A percentile compares a stretch with the other conserved stretches of the same genome.
Evolutionary conservation across 2,329 filamentous ascomycete genomes (phyloP).

Genomic region (Clarireedia homoeocarpa): DNA sequence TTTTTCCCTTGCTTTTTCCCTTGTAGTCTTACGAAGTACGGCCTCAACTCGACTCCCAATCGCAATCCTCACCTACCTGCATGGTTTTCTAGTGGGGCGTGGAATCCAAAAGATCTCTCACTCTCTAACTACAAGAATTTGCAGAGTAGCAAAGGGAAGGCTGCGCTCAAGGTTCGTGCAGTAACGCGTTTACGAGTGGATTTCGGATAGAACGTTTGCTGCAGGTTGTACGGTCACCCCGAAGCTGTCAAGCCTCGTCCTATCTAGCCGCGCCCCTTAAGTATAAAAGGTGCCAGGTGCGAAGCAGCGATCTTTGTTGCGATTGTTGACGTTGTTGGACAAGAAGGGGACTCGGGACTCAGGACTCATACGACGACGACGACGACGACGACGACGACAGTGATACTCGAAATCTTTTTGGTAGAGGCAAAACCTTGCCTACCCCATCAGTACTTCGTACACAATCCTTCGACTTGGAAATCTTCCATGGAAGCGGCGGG

Average conservation of each 20-base stretch:
- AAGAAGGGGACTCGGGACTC: no score
- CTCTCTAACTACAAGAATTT: neutral
- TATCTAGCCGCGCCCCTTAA: neutral
- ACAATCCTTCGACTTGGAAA: neutral
- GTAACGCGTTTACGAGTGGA: neutral
- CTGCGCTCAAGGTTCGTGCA: slow-evolving; percentile 7
- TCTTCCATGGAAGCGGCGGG: neutral
- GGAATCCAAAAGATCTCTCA: slow-evolving; percentile 5
- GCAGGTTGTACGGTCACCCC: slow-evolving; percentile 3
- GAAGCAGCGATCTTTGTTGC: neutral
- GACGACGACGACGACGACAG: no score
- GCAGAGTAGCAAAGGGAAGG: slow-evolving; percentile 1
- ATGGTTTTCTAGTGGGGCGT: slow-evolving; percentile 3
- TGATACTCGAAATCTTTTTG: no score
- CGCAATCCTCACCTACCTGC: neutral
- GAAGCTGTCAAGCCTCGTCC: neutral
- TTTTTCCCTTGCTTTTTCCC: neutral
- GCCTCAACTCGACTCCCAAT: no score
- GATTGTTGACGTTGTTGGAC: no score
- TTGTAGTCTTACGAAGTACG: neutral
- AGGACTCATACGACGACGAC: no score
- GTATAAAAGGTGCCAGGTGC: neutral
- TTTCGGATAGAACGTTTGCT: slow-evolving; percentile 4
- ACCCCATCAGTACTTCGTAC: neutral
- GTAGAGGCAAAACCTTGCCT: neutral